Evolutionary conservation across 2,329 filamentous ascomycete species (phyloP), one percentile per base, ranked within the genome.

Genomic region (Exophiala viscosa): DNA sequence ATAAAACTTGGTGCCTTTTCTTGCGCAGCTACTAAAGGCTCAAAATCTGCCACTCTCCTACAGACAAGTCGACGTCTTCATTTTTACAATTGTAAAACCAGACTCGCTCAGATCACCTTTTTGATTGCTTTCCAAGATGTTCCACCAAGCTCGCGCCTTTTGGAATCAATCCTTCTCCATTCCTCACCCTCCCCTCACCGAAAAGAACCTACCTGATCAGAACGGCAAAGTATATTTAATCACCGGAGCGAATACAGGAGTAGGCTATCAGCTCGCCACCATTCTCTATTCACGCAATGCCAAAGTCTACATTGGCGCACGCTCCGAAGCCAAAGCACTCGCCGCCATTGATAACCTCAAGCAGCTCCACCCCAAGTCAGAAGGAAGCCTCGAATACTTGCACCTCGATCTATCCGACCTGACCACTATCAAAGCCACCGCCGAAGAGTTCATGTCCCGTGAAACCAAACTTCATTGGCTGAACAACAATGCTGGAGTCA

Each of bases 241-340:
- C 4, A 73, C 71, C 2, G 71, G 71, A 10, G 60, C 65, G 31
- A 61, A 65, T 45, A 65, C 65, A 36, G 73, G 73, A 3, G 59
- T 75, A 3, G 73, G 73, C 48, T 66, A 70, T 48, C 67, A 72
- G 34, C 60, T 74, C 0, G 64, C 67, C 11, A 60, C 63, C 20
- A 69, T 74, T 36, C 70, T 76, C 34, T 75, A 73, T 60, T 56
- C 60, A 20, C 66, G 69, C 33, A 70, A 72, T 53, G 75, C 69
- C 32, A 74, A 67, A 45, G 70, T 77, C 34, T 77, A 75, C 58
- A 58, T 76, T 15, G 68, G 70, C 10, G 72, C 69, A 2, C 70
- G 75, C 17, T 70, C 69, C 1, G 62, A 69, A 45, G 62, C 66
- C 4, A 76, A 74, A 57, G 68, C 69, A 1, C 54, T 57, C 13